Evolutionary conservation across 2,329 filamentous ascomycete species (phyloP), one percentile per base, ranked within the genome.

Genomic region (Chaetoscypha palmicola): DNA sequence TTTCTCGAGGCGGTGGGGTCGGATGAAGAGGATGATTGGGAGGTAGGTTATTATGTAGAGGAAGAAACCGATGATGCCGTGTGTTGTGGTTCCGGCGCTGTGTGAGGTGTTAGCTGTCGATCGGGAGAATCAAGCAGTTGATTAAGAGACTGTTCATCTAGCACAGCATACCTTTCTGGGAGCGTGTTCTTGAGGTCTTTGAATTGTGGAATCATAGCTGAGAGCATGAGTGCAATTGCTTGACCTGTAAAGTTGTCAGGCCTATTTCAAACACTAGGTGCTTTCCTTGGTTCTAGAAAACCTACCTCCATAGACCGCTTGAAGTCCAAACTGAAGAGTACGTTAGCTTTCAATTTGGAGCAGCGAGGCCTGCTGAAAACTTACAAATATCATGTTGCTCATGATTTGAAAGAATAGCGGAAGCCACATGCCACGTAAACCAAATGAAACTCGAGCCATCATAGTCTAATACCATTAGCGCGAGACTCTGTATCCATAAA

Each of bases 401-500:
- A 46, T 26, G 11, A 46, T 41, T 26, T 46, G 43, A 20, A 46
- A 46, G 32, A 46, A 46, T 4, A 46, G 32, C 2, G 43, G 43
- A 4, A 46, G 38, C 43, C 43, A 46, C 43, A 46, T 46, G 10
- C 58, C 58, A 36, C 57, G 58, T 48, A 60, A 57, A 9, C 58
- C 58, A 45, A 57, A 60, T 14, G 56, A 53, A 2, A 54, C 53
- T 26, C 58, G 50, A 41, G 50, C 56, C 51, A 60, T 58, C 48
- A 60, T 46, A 5, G 43, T 46, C 43, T 46, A 31, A 14, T 20
- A 16, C 4, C 1, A 21, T 45, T 22, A 45, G 36, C 14, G 12
- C 26, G 19, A 23, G 20, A 31, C 12, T 16, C 2, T 12, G 21
- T 5, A 31, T 12, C 11, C 22, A 26, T 19, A 19, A 3, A 12